Percentiles rank a stretch among this genome's conserved stretches.
These are phyloP conservation scores for Nigrograna mackinnonii DNA, from an alignment of 2,329 filamentous ascomycete genomes.

Conservation along the genomic window DNA sequence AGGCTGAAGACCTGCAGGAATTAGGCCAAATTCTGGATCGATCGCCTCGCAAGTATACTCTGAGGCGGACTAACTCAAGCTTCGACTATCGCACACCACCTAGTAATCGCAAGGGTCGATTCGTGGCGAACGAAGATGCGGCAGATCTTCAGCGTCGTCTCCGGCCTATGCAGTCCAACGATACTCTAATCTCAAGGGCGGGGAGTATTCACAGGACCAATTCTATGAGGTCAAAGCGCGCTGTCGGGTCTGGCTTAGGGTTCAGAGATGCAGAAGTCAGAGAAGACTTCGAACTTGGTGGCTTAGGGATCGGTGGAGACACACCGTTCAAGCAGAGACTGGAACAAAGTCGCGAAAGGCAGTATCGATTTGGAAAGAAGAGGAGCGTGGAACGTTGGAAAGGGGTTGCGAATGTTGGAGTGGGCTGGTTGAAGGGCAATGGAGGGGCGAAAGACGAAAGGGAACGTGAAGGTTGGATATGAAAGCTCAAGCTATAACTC, in stretches of 20 bases:
- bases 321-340: constrained; percentile 33
- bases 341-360: constrained; percentile 33
- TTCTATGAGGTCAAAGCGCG: constrained; percentile 25
- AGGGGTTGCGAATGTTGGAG: constrained; percentile 34
- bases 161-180: constrained; percentile 34
- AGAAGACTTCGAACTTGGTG: constrained; percentile 39
- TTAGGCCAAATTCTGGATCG: constrained; percentile 46
- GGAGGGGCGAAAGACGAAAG: constrained; percentile 26
- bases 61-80: constrained; percentile 25
- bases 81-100: constrained; percentile 39
- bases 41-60: constrained; percentile 47
- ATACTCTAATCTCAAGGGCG: constrained; percentile 27
- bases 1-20: constrained; percentile 45
- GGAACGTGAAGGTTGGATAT: constrained; percentile 30
- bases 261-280: constrained; percentile 41
- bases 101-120: constrained; percentile 36
- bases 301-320: constrained; percentile 23
- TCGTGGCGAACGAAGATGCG: constrained; percentile 30
- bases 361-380: constrained; percentile 37
- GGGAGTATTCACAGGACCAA: constrained; percentile 19
- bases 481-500: too few relatives aligned
- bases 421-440: constrained; percentile 39
- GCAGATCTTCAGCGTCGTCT: constrained; percentile 32
- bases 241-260: constrained; percentile 28
- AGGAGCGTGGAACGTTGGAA: constrained; percentile 37